Percentiles rank a stretch among this genome's conserved stretches.
These are phyloP conservation scores for Pyropia haitanensis DNA, from an alignment of 23 red algal genomes.

Conservation along the genomic window DNA sequence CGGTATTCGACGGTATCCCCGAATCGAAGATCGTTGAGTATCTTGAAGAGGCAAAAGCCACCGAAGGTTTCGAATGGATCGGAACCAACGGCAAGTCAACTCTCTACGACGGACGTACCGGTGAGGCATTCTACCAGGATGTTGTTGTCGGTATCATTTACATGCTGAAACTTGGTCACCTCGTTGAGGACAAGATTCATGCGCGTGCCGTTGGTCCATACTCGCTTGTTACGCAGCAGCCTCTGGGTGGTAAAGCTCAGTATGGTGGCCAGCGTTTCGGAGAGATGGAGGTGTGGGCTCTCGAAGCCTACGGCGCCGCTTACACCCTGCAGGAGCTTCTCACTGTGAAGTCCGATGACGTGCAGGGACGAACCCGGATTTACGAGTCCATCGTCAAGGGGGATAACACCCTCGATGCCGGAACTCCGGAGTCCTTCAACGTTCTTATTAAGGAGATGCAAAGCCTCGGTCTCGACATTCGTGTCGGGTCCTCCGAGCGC, in stretches of 20 bases:
- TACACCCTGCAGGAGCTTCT: slow-evolving; percentile 3
- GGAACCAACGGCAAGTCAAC: no score
- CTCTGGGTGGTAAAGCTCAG: slow-evolving; percentile 2
- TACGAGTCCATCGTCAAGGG: slow-evolving; percentile 3
- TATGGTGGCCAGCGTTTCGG: slow-evolving; percentile 2
- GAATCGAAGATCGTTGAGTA: no score
- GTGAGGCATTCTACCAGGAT: no score
- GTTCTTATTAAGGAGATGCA: neutral
- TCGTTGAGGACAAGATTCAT: slow-evolving; percentile 9
- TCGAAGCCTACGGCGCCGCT: slow-evolving; percentile 4
- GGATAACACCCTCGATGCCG: neutral
- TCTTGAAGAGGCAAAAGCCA: no score
- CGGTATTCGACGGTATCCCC: no score
- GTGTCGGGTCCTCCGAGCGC: neutral
- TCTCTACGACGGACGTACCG: no score
- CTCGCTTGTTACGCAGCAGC: slow-evolving; percentile 11
- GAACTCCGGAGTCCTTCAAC: slow-evolving; percentile 3
- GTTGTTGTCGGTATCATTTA: slow-evolving; percentile 13
- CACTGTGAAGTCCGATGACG: slow-evolving; percentile 5
- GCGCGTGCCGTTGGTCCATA: slow-evolving; percentile 4
- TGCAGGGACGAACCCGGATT: neutral
- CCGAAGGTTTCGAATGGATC: no score
- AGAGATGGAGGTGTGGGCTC: slow-evolving; percentile 9
- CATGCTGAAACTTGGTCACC: slow-evolving; percentile 9
- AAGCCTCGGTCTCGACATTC: neutral